phyloP scores from a whole-genome alignment of 257 asterid genomes.

The Leonotis leonurus region DNA sequence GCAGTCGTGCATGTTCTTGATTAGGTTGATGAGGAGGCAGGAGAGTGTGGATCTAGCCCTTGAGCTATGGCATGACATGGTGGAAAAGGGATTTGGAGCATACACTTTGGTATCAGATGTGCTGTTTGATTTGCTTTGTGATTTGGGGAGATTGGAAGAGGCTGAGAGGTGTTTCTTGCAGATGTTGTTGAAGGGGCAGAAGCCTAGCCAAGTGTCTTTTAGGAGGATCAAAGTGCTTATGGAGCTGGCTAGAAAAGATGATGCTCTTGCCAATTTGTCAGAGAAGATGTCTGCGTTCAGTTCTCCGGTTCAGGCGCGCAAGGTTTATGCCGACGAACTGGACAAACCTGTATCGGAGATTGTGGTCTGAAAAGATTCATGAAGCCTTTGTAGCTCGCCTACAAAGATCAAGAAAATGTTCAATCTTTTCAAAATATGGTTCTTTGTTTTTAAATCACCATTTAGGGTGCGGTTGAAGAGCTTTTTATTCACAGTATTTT shows the following conservation, averaged over 20 bases:
- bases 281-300: conserved; percentile 69
- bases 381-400: background rate
- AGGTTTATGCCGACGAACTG: conserved; percentile 27
- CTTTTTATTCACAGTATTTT: no score
- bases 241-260: conserved; percentile 66
- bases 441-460: no score
- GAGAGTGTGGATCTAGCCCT: conserved; percentile 69
- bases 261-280: conserved; percentile 39
- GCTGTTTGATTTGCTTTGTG: conserved; percentile 73
- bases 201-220: conserved; percentile 67
- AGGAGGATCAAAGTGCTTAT: conserved; percentile 86
- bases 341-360: conserved; percentile 37
- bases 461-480: no score
- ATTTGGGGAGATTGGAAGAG: conserved; percentile 60
- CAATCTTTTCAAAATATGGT: background rate
- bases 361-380: conserved; percentile 2
- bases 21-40: conserved; percentile 63
- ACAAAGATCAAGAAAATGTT: background rate
- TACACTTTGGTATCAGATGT: conserved; percentile 66
- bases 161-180: conserved; percentile 90
- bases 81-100: conserved; percentile 78
- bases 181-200: conserved; percentile 82
- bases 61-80: conserved; percentile 88
- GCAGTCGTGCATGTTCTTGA: conserved; percentile 82
- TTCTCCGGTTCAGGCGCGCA: conserved; percentile 17